These are phyloP conservation scores for Thraustochytrium sp. DNA, from an alignment of 352 stramenopile species.

Conservation along the genomic window DNA sequence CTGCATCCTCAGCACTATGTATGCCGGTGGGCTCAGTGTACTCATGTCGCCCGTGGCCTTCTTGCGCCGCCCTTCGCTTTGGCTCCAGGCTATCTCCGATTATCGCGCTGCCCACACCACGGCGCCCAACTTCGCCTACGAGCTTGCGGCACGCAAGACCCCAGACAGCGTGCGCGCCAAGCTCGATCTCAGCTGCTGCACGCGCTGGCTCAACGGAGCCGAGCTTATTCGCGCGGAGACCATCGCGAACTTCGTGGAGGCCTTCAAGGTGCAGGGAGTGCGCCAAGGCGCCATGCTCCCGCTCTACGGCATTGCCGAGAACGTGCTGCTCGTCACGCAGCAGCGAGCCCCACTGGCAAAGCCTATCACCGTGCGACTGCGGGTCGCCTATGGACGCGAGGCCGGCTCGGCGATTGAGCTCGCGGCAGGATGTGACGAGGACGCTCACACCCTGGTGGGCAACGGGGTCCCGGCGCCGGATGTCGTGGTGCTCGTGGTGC, in stretches of 20 bases:
- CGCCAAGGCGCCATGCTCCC: slow-evolving; percentile 77
- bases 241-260: slow-evolving; percentile 72
- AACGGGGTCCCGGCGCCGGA: slow-evolving; percentile 68
- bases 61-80: slow-evolving; percentile 87
- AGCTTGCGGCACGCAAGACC: slow-evolving; percentile 83
- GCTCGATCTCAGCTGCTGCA: slow-evolving; percentile 64
- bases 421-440: slow-evolving; percentile 57
- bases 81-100: slow-evolving; percentile 80
- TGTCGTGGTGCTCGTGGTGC: slow-evolving; percentile 62
- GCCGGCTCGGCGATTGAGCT: slow-evolving; percentile 72
- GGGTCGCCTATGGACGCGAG: slow-evolving; percentile 67
- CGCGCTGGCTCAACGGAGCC: slow-evolving; percentile 67
- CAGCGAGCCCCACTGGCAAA: slow-evolving; percentile 64
- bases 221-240: slow-evolving; percentile 71
- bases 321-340: slow-evolving; percentile 95
- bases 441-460: slow-evolving; percentile 60
- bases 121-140: slow-evolving; percentile 97
- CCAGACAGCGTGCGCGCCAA: slow-evolving; percentile 56
- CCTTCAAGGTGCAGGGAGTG: slow-evolving; percentile 80
- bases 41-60: slow-evolving; percentile 91
- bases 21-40: slow-evolving; percentile 57
- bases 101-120: slow-evolving; percentile 87
- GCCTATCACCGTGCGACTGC: slow-evolving; percentile 67
- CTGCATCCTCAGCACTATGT: slow-evolving; percentile 83
- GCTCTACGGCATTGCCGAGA: slow-evolving; percentile 95